phyloP scores from a whole-genome alignment of 306 rosid species.

The Inga leiocalycina region DNA sequence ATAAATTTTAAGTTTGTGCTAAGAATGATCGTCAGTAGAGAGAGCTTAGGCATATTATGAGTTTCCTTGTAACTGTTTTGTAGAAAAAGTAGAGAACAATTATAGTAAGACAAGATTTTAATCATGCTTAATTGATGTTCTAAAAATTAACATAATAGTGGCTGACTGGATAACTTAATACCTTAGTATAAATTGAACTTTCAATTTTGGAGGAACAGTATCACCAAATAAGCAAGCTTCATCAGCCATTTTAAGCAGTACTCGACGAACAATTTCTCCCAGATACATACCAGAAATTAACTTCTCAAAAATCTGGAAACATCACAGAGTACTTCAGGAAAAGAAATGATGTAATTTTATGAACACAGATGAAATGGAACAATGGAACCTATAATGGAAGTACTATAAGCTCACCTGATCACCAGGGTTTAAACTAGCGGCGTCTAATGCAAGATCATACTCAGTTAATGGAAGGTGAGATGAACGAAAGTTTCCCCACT shows the following conservation, averaged over 20 bases:
- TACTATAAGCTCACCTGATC: slow-evolving; percentile 53
- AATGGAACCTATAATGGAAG: not conserved
- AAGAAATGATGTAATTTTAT: not conserved
- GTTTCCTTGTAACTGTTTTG: not conserved
- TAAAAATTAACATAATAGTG: not conserved
- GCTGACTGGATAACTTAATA: slow-evolving; percentile 1
- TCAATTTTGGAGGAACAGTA: slow-evolving; percentile 58
- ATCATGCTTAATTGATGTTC: not conserved
- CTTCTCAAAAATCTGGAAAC: slow-evolving; percentile 70
- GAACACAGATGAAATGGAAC: not conserved
- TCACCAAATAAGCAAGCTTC: slow-evolving; percentile 73
- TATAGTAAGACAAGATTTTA: not conserved
- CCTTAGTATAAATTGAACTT: slow-evolving; percentile 62
- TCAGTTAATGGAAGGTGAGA: slow-evolving; percentile 75
- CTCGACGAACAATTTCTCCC: slow-evolving; percentile 72
- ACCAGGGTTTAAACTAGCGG: slow-evolving; percentile 74
- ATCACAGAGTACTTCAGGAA: not conserved
- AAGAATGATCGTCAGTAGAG: no score
- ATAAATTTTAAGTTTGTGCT: no score
- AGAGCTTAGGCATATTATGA: not conserved
- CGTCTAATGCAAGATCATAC: slow-evolving; percentile 62
- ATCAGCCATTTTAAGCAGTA: slow-evolving; percentile 64
- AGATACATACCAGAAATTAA: slow-evolving; percentile 74
- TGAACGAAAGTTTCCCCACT: slow-evolving; percentile 79
- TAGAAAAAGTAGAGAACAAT: not conserved